These are phyloP conservation scores for Sextonia rubra DNA, from an alignment of 164 flowering plant species.

Conservation along the genomic window DNA sequence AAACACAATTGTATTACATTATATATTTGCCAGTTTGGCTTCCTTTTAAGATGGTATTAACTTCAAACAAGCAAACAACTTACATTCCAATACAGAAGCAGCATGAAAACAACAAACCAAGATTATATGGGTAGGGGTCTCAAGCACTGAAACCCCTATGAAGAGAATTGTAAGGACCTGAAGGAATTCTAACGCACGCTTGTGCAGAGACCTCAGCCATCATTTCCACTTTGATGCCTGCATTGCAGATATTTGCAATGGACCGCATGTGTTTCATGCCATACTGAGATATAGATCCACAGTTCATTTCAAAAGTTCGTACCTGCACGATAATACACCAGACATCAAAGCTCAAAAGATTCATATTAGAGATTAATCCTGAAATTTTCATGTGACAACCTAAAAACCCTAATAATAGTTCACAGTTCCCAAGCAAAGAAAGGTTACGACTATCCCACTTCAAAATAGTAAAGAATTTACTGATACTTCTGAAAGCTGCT, in stretches of 20 bases:
- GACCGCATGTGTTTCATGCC: slow-evolving; percentile 92
- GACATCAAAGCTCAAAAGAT: neutral
- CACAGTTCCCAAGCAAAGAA: no score
- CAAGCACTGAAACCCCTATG: slow-evolving; percentile 71
- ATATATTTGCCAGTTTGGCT: neutral
- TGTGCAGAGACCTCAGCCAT: slow-evolving; percentile 74
- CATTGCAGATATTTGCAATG: slow-evolving; percentile 82
- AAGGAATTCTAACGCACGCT: slow-evolving; percentile 58
- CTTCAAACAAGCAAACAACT: neutral
- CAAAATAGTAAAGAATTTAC: neutral
- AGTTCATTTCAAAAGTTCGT: slow-evolving; percentile 65
- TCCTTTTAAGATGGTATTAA: neutral
- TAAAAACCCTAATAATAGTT: no score
- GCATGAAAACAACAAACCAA: neutral
- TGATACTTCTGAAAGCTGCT: no score
- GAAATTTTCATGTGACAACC: neutral
- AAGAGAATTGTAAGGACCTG: slow-evolving; percentile 66
- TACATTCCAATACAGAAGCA: neutral
- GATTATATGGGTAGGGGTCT: neutral
- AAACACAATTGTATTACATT: no score
- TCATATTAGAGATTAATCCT: neutral
- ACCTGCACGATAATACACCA: slow-evolving; percentile 42
- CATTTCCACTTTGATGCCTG: slow-evolving; percentile 43
- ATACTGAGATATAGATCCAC: slow-evolving; percentile 80
- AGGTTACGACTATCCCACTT: neutral